Evolutionary conservation across 345 rosid genomes (phyloP), one percentile per base, ranked within the genome.

Genomic region (Salix koriyanagi): DNA sequence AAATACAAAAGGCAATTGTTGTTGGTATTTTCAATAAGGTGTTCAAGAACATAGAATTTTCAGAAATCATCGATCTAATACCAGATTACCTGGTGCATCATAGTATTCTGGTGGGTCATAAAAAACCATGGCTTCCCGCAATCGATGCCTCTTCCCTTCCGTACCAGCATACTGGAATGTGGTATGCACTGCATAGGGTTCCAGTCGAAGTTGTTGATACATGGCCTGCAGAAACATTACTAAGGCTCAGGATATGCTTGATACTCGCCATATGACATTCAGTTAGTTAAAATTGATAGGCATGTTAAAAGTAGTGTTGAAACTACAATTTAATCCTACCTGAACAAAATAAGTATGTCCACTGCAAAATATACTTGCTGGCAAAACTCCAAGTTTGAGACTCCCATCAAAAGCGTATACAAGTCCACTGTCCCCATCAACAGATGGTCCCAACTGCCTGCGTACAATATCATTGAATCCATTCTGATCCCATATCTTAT

Each of bases 161-260:
- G 99, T 96, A 68, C 97, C 99, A 68, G 87, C 98, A 86, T 90
- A 96, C 72, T 96, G 99, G 83, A 92, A 96, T 23, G 99, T 96
- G 79, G 99, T 96, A 84, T 96, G 99, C 82, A 96, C 77, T 12
- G 98, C 98, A 71, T 92, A 96, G 64, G 99, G 97, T 80, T 93
- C 93, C 85, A 96, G 83, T 72, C 92, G 90, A 42, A 96, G 91
- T 80, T 93, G 97, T 74, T 91, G 88, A 87, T 91, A 87, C 90
- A 88, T 88, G 69, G 95, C 94, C 99, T 96, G 87, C 79, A 69
- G 85, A 78, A 12, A 71, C 42, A 74, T 70, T 74, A 62, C 28
- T 15, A 73, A 66, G 66, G 69, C 69, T 80, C 39, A 48, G 71
- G 68, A 52, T 65, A 71, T 41, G 56, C 70, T 67, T 68, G 50